Conservation (phyloP, 2,329 filamentous ascomycete genomes). For the Epichloe elymi region DNA sequence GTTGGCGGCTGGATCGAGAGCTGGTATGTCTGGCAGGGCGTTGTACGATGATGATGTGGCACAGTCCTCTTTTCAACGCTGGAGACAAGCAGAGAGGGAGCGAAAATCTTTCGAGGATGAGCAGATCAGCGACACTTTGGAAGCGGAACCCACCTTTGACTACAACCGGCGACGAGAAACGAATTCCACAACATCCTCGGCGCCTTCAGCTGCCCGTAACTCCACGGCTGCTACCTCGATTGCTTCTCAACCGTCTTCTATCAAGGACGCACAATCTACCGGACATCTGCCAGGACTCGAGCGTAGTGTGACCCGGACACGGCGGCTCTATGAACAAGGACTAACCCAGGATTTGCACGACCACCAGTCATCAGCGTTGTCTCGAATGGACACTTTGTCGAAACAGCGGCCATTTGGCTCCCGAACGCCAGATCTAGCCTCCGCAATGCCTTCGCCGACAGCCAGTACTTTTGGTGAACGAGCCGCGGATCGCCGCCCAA, state of each 20-base stretch:
- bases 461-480: constrained; percentile 31
- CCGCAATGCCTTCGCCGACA: constrained; percentile 33
- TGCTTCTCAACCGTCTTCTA: constrained; percentile 43
- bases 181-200: constrained; percentile 68
- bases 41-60: constrained; percentile 82
- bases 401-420: constrained; percentile 42
- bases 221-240: constrained; percentile 86
- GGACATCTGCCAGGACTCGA: constrained; percentile 36
- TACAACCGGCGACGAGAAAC: constrained; percentile 72
- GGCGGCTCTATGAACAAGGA: constrained; percentile 72
- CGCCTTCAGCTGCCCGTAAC: constrained; percentile 52
- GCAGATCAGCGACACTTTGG: constrained; percentile 19
- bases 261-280: constrained; percentile 33
- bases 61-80: constrained; percentile 70
- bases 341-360: constrained; percentile 69
- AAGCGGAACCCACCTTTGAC: constrained; percentile 39
- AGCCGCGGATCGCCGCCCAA: constrained; percentile 30
- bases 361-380: constrained; percentile 62
- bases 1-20: constrained; percentile 45
- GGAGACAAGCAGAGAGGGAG: constrained; percentile 50
- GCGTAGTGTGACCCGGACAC: constrained; percentile 54
- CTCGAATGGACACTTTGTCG: constrained; percentile 67
- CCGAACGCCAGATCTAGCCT: constrained; percentile 35
- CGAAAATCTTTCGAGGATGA: constrained; percentile 30
- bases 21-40: constrained; percentile 51